Percentiles rank a stretch among this genome's conserved stretches.
These are phyloP conservation scores for Hygrophorus pudorinus DNA, from an alignment of 768 basidiomycete species.

Conservation along the genomic window DNA sequence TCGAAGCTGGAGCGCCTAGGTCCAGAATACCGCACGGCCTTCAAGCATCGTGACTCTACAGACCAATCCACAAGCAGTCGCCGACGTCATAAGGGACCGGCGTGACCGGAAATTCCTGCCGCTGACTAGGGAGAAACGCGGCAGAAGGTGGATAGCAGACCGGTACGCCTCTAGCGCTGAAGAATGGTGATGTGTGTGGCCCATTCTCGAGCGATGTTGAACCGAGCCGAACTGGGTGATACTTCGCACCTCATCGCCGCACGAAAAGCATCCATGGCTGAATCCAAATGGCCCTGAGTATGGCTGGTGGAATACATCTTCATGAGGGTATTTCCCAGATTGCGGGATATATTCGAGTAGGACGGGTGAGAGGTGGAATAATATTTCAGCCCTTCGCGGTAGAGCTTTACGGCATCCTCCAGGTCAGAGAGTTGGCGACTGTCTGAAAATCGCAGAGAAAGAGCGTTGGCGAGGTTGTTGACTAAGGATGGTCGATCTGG, in stretches of 20 bases:
- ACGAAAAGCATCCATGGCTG: background rate
- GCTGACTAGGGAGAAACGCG: background rate
- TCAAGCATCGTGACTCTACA: background rate
- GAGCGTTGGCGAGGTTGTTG: background rate
- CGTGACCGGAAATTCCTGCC: background rate
- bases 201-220: background rate
- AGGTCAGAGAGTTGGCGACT: background rate
- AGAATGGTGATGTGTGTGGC: background rate
- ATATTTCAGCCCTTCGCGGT: background rate
- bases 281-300: background rate
- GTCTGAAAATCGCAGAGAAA: background rate
- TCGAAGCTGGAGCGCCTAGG: slow-evolving; percentile 1
- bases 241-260: background rate
- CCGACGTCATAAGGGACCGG: background rate
- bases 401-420: background rate
- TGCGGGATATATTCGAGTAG: background rate
- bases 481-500: background rate
- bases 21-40: background rate
- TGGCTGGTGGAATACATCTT: background rate
- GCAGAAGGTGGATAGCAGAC: background rate
- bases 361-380: background rate
- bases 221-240: background rate
- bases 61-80: background rate
- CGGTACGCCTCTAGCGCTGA: background rate
- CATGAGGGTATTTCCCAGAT: background rate